Percentiles rank a stretch among this genome's conserved stretches.
phyloP scores from a whole-genome alignment of 345 rosid genomes.

The Luvunga scandens region DNA sequence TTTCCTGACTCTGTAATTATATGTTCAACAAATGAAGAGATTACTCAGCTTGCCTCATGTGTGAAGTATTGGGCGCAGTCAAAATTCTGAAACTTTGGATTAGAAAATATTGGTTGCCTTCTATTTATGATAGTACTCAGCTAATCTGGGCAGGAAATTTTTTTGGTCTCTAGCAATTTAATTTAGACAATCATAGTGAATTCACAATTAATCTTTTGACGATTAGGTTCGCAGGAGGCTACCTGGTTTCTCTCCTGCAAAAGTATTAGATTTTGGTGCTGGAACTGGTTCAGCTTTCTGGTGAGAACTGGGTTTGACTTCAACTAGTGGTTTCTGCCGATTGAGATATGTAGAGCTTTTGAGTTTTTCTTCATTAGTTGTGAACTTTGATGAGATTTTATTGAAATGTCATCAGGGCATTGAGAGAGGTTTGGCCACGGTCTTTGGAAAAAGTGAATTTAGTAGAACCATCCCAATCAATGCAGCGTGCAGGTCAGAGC shows the following conservation, averaged over 20 bases:
- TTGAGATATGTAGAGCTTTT: slow-evolving; percentile 4
- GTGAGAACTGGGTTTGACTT: slow-evolving; percentile 36
- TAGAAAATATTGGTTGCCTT: too few species aligned
- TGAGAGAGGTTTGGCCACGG: slow-evolving; percentile 86
- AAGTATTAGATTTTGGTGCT: slow-evolving; percentile 88
- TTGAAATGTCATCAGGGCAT: slow-evolving; percentile 53
- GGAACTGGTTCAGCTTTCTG: slow-evolving; percentile 97
- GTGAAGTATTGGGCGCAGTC: background rate
- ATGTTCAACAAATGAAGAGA: background rate
- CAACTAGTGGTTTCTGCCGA: background rate
- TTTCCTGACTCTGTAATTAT: background rate
- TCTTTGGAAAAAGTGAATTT: slow-evolving; percentile 64
- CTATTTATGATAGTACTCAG: background rate
- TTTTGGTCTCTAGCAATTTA: background rate
- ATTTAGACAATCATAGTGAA: background rate
- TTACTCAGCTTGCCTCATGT: background rate
- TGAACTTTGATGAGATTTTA: slow-evolving; percentile 13
- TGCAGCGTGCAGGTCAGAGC: slow-evolving; percentile 90
- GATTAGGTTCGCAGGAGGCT: slow-evolving; percentile 66
- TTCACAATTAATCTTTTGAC: background rate
- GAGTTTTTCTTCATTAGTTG: background rate
- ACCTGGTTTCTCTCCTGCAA: slow-evolving; percentile 67
- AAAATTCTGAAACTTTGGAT: too few species aligned
- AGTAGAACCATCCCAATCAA: slow-evolving; percentile 94
- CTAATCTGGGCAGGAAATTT: background rate